Conservation (phyloP, 305 asterid genomes). For the Ruellia speciosa region DNA sequence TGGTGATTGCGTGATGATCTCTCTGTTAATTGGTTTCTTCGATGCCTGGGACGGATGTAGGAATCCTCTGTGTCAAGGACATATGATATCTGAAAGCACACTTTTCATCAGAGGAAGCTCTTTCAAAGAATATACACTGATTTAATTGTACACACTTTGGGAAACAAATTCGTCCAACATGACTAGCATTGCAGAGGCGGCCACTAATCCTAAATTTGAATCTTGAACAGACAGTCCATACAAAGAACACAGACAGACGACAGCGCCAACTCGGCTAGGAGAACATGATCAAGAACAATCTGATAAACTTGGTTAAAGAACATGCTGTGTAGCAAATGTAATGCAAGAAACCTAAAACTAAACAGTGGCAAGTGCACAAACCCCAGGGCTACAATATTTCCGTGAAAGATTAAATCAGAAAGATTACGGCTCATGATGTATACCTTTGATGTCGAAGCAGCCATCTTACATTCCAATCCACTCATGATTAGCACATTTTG, state of each 20-base stretch:
- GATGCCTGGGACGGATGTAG: not conserved
- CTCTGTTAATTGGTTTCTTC: not conserved
- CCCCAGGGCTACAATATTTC: not conserved
- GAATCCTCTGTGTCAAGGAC: constrained; percentile 6
- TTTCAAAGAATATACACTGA: not conserved
- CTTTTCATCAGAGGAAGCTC: not conserved
- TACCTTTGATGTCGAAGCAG: constrained; percentile 89
- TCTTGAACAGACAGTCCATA: not conserved
- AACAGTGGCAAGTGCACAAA: not conserved
- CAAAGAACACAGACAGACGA: not conserved
- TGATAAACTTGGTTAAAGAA: not conserved
- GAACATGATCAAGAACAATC: not conserved
- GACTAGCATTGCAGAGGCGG: not conserved
- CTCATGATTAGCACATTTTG: constrained; percentile 57
- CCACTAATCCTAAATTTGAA: not conserved
- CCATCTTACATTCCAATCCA: constrained; percentile 95
- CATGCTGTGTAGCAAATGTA: no score
- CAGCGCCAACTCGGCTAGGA: no score
- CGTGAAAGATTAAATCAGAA: constrained; percentile 2
- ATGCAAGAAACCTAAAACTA: not conserved
- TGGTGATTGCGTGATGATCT: not conserved
- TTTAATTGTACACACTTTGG: no score
- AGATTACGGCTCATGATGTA: constrained; percentile 10
- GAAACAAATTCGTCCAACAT: not conserved
- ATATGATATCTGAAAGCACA: constrained; percentile 6